These are phyloP conservation scores for Candida adriatica DNA, from an alignment of 805 yeast genomes.

Conservation along the genomic window DNA sequence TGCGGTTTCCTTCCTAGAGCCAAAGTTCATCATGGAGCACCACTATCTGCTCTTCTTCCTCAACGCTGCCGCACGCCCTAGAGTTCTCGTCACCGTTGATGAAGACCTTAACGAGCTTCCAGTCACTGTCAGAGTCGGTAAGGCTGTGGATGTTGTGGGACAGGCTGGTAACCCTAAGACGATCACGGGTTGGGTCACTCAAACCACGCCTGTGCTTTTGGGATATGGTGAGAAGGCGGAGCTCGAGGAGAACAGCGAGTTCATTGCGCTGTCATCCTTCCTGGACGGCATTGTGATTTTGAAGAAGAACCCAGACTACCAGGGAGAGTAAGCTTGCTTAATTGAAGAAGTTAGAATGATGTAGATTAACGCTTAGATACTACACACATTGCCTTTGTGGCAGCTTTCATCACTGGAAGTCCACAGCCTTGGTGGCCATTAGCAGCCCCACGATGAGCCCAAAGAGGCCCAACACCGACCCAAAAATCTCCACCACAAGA, in stretches of 20 bases:
- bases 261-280: slow-evolving; percentile 70
- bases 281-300: slow-evolving; percentile 92
- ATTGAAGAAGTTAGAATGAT: neutral
- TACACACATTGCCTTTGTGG: neutral
- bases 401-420: slow-evolving; percentile 59
- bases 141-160: slow-evolving; percentile 97
- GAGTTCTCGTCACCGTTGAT: slow-evolving; percentile 88
- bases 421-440: slow-evolving; percentile 94
- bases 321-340: slow-evolving; percentile 31
- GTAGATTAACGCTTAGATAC: neutral
- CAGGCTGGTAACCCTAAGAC: slow-evolving; percentile 99
- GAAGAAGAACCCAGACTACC: slow-evolving; percentile 83
- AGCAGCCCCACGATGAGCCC: slow-evolving; percentile 95
- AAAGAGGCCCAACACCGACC: slow-evolving; percentile 90
- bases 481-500: slow-evolving; percentile 94
- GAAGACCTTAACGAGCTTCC: slow-evolving; percentile 75
- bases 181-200: slow-evolving; percentile 99
- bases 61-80: slow-evolving; percentile 85
- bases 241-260: slow-evolving; percentile 84
- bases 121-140: slow-evolving; percentile 97
- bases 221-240: slow-evolving; percentile 97
- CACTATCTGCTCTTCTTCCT: slow-evolving; percentile 82
- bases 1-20: slow-evolving; percentile 77
- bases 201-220: slow-evolving; percentile 90
- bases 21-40: slow-evolving; percentile 73